Evolutionary conservation across 306 rosid genomes (phyloP), one percentile per base, ranked within the genome.

Genomic region (Spatholobus suberectus): DNA sequence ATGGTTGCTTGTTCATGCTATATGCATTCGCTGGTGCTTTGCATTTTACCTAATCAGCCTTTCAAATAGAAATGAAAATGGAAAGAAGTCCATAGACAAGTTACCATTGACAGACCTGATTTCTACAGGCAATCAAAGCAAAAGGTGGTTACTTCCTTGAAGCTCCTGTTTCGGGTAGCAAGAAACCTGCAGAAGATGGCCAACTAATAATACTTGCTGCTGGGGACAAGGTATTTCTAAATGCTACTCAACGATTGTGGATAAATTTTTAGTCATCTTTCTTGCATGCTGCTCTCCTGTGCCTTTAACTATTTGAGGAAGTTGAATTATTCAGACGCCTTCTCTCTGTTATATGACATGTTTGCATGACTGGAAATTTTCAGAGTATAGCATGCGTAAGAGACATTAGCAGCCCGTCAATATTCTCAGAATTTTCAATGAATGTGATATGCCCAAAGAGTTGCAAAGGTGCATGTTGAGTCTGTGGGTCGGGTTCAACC

Each of bases 141-240:
- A 93, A 80, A 78, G 94, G 96, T 14, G 96, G 93, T 85, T 38
- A 57, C 80, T 93, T 89, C 82, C 87, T 93, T 49, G 94, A 95
- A 86, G 98, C 95, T 69, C 98, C 98, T 77, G 98, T 95, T 87
- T 95, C 98, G 34, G 98, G 98, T 73, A 91, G 97, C 91, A 95
- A 95, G 91, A 95, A 95, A 88, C 98, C 98, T 1, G 98, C 98
- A 65, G 98, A 95, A 92, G 98, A 95, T 82, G 98, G 98, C 70
- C 98, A 95, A 57, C 86, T 95, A 21, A 85, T 95, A 26, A 89
- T 95, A 83, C 98, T 95, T 54, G 88, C 97, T 46, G 98, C 98
- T 34, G 98, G 98, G 23, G 86, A 89, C 79, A 82, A 93, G 97
- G 94, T 91, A 84, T 78, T 20, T 71, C 69, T 43, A 26, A 57